Conservation (phyloP, 1,284 basidiomycete genomes). For the Xerocomus amazonicus region DNA sequence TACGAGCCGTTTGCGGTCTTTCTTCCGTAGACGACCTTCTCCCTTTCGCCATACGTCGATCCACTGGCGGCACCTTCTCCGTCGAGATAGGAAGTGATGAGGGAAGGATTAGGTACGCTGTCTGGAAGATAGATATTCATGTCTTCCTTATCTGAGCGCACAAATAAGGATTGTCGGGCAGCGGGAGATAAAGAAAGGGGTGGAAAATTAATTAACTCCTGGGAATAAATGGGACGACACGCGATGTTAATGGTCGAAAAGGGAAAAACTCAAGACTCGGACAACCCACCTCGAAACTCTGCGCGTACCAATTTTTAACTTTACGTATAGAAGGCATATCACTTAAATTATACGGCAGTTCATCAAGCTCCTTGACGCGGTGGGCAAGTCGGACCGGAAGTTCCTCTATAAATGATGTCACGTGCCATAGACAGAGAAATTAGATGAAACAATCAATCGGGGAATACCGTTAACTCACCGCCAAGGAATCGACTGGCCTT, state of each 20-base stretch:
- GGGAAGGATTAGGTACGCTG: conserved; percentile 68
- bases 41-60: conserved; percentile 4
- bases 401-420: conserved; percentile 36
- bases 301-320: conserved; percentile 98
- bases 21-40: conserved; percentile 13
- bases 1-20: conserved; percentile 15
- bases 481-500: conserved; percentile 31
- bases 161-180: conserved; percentile 61
- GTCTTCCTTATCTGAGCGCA: conserved; percentile 34
- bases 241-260: neutral
- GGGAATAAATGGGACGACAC: conserved; percentile 1
- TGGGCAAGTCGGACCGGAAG: conserved; percentile 94
- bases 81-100: conserved; percentile 26
- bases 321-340: conserved; percentile 92
- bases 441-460: neutral
- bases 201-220: conserved; percentile 89
- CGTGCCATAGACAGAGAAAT: conserved; percentile 43
- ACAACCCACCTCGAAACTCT: conserved; percentile 87
- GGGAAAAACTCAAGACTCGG: too few species aligned
- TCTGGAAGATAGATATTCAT: conserved; percentile 49
- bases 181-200: conserved; percentile 65
- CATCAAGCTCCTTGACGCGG: conserved; percentile 94
- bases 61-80: conserved; percentile 16
- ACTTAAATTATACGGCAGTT: conserved; percentile 88
- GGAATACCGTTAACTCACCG: conserved; percentile 22